Conservation (phyloP, 2,329 filamentous ascomycete genomes). For the Claviceps capensis region DNA sequence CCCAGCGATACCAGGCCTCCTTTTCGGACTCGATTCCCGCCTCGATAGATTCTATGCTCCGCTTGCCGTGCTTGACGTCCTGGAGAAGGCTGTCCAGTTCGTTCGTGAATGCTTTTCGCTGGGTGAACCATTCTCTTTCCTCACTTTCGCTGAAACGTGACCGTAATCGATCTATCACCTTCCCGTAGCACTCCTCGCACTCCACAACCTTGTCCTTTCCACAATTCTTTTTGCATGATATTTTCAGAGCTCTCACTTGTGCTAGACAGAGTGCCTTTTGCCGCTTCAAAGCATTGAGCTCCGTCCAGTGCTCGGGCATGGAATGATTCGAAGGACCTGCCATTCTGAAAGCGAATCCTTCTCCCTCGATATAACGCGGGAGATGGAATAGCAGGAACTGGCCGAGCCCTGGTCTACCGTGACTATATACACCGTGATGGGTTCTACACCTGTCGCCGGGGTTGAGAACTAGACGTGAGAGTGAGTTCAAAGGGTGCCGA, state of each 20-base stretch:
- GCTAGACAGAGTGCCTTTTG: slow-evolving; percentile 23
- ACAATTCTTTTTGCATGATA: slow-evolving; percentile 29
- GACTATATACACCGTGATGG: neutral
- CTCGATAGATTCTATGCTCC: slow-evolving; percentile 33
- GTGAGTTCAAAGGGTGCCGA: neutral
- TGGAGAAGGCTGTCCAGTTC: slow-evolving; percentile 36
- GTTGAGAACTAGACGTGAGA: neutral
- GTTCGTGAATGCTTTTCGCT: slow-evolving; percentile 32
- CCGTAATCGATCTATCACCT: slow-evolving; percentile 32
- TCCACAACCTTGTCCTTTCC: slow-evolving; percentile 28
- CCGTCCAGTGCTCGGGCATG: slow-evolving; percentile 26
- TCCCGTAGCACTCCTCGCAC: slow-evolving; percentile 34
- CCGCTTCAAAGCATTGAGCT: slow-evolving; percentile 19
- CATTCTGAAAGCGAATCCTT: slow-evolving; percentile 10
- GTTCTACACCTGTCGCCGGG: neutral
- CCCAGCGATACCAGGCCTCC: slow-evolving; percentile 37
- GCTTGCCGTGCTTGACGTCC: slow-evolving; percentile 29
- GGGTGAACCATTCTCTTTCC: slow-evolving; percentile 37
- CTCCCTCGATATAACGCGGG: neutral
- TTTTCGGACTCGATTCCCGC: slow-evolving; percentile 37
- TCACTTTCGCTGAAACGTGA: slow-evolving; percentile 20
- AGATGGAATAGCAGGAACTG: neutral
- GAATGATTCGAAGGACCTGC: slow-evolving; percentile 12
- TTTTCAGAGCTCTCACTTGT: slow-evolving; percentile 28
- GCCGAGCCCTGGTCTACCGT: neutral